phyloP scores from a whole-genome alignment of 164 flowering plant species.

The Warburgia ugandensis region DNA sequence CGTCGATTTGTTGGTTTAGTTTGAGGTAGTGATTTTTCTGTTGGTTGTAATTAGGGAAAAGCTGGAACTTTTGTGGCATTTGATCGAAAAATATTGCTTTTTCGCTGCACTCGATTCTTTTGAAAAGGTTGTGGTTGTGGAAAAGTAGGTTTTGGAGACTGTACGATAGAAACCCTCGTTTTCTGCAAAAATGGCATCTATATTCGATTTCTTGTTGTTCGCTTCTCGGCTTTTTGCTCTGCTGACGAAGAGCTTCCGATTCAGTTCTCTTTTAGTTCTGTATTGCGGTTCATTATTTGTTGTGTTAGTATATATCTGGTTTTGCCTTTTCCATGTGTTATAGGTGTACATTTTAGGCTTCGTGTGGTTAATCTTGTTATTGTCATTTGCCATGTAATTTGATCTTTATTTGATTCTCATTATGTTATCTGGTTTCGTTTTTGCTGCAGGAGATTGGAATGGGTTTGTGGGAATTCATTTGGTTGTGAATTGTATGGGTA shows the following conservation, averaged over 20 bases:
- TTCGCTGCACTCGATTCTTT: conserved; percentile 16
- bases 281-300: no score
- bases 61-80: neutral
- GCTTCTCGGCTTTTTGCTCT: neutral
- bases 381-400: neutral
- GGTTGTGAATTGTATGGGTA: conserved; percentile 73
- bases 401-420: conserved; percentile 5
- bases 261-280: no score
- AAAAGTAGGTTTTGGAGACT: conserved; percentile 3
- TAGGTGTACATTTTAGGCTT: neutral
- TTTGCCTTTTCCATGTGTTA: no score
- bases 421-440: conserved; percentile 5
- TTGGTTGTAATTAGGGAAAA: neutral
- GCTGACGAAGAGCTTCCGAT: no score
- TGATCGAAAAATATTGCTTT: neutral
- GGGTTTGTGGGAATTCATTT: conserved; percentile 20
- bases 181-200: neutral
- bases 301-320: no score
- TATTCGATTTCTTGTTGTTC: neutral
- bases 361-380: neutral
- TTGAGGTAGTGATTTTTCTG: neutral
- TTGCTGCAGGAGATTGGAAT: conserved; percentile 18
- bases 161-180: neutral
- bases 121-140: neutral
- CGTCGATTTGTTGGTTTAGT: neutral